Conservation (phyloP, 2,329 filamentous ascomycete species). For the Penicillium polonicum region DNA sequence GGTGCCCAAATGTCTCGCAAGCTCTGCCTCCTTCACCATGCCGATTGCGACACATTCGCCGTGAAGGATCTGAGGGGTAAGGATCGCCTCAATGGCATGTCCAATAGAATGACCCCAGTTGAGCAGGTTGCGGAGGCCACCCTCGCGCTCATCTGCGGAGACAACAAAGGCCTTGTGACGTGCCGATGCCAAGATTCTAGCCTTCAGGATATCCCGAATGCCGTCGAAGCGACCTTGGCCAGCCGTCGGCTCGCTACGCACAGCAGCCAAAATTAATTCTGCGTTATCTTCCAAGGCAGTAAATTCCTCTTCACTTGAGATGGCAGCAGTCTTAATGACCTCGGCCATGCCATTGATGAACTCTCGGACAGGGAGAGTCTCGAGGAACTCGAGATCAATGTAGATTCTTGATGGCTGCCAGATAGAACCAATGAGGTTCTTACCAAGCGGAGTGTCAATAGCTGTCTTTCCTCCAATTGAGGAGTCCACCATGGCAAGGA, state of each 20-base stretch:
- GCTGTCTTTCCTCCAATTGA: constrained; percentile 98
- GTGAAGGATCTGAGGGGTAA: constrained; percentile 92
- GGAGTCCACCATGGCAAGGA: constrained; percentile 97
- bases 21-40: constrained; percentile 96
- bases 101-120: constrained; percentile 99
- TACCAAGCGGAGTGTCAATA: constrained; percentile 92
- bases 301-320: constrained; percentile 90
- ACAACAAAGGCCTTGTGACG: constrained; percentile 92
- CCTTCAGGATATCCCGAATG: constrained; percentile 69
- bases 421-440: constrained; percentile 93
- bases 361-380: constrained; percentile 84
- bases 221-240: constrained; percentile 63
- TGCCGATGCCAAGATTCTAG: constrained; percentile 85
- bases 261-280: constrained; percentile 68
- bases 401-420: constrained; percentile 96
- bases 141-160: constrained; percentile 89
- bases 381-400: constrained; percentile 87
- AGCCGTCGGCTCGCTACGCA: constrained; percentile 61
- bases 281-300: constrained; percentile 79
- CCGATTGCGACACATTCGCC: constrained; percentile 95
- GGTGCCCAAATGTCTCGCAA: constrained; percentile 84
- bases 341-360: constrained; percentile 99
- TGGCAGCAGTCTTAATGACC: constrained; percentile 95
- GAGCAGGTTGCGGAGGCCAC: constrained; percentile 86
- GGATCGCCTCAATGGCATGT: constrained; percentile 91